These are phyloP conservation scores for Hemisphaericaspora xylanilytica DNA, from an alignment of 1,139 yeast genomes.

Conservation along the genomic window DNA sequence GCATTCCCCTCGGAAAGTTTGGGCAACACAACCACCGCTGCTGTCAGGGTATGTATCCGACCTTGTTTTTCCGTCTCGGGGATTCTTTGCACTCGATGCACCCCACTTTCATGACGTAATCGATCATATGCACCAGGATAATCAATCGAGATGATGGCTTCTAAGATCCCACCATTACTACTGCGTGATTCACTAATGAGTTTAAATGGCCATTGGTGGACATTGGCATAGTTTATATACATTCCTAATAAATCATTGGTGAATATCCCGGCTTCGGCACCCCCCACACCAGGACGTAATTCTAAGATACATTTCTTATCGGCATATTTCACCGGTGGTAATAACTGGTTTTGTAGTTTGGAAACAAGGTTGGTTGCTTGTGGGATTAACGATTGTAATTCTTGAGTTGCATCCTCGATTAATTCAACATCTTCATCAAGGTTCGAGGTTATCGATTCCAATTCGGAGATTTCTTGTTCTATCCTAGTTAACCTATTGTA, in stretches of 20 bases:
- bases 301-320: conserved; percentile 81
- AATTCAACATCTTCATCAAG: conserved; percentile 23
- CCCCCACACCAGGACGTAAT: conserved; percentile 95
- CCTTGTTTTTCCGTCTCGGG: conserved; percentile 95
- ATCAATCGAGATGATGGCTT: conserved; percentile 73
- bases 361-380: conserved; percentile 34
- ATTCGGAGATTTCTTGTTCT: conserved; percentile 35
- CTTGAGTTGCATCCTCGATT: conserved; percentile 23
- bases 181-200: conserved; percentile 63
- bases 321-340: conserved; percentile 76
- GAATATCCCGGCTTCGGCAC: conserved; percentile 87
- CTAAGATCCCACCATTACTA: conserved; percentile 60
- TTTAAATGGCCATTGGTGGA: conserved; percentile 64
- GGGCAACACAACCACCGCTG: conserved; percentile 93
- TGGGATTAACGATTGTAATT: conserved; percentile 34
- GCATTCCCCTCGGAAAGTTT: conserved; percentile 64
- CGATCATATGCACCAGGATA: conserved; percentile 74
- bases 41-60: conserved; percentile 90
- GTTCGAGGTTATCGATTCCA: conserved; percentile 28
- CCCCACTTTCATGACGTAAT: conserved; percentile 87
- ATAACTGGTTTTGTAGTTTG: conserved; percentile 53
- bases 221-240: conserved; percentile 73
- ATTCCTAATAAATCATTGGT: conserved; percentile 75
- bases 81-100: conserved; percentile 91
- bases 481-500: conserved; percentile 37